Evolutionary conservation across 78 protist species (phyloP), one percentile per base, ranked within the genome.

Genomic region (Dictyostelium purpureum): DNA sequence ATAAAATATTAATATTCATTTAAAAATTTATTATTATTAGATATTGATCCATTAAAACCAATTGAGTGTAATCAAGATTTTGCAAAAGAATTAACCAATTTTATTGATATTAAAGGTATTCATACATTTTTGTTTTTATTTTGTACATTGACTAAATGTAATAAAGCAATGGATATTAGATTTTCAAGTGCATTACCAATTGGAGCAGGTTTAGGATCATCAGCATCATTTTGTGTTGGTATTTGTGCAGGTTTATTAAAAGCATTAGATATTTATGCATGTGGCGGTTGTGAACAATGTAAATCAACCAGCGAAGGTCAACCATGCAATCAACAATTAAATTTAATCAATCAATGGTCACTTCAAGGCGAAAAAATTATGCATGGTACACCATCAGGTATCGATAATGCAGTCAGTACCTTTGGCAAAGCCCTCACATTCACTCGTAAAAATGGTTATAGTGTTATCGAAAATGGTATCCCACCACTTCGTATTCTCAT

Each of bases 141-240:
- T 74, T 90, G 54, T 61, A 67, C 47, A 0, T 10, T 90, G 4
- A 35, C 89, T 10, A 65, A 77, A 47, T 70, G 75, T 38, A 83
- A 18, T 14, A 59, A 59, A 16, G 83, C 83, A 38, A 18, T 56
- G 1, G 12, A 83, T 43, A 75, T 90, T 21, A 54, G 83, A n/a
- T 54, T 80, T 18, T 24, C 56, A 31, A 51, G 87, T 19, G 74
- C 51, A 2, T 71, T 94, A 52, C 96, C 94, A n/a, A 73, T 95
- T 45, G 97, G 97, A n/a, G 94, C 95, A 4, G 97, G 97, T n/a
- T 70, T 95, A 16, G 97, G 97, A 10, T 90, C 95, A n/a, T 87
- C 94, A 0, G 97, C 95, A n/a, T 66, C 94, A 18, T 95, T 89
- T 81, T 56, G 88, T 77, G 97, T 95, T 19, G 52, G 95, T 57